Base-by-base conservation (phyloP, 768 basidiomycete genomes). In the Hysterangium stoloniferum region DNA sequence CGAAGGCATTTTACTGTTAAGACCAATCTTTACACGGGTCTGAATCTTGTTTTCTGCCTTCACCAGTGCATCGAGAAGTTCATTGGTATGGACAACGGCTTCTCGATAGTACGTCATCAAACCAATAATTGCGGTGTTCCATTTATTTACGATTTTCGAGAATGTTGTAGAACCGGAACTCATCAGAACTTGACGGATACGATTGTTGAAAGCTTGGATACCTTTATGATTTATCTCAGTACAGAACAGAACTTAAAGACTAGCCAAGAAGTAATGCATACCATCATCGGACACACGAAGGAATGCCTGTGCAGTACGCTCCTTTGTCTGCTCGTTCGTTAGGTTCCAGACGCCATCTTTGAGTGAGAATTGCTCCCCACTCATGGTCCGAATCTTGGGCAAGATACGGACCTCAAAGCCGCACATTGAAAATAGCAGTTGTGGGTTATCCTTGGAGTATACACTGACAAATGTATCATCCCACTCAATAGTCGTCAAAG, bases 31-130 rank as follows among this genome's bases (percentile, higher is more conserved):
- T 61, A 99, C 95, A 69, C 96, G 90, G 3, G 94, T 97, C 68
- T 99, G 96, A 41, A 98, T 95, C 75, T 98, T 98, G 79, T 97
- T 97, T 72, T 99, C 95, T 1, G 94, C 92, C 69, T 99, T 99
- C 62, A 99, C 96, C 34, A 98, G 75, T 0, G 92, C 79, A 63
- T 98, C 96, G 43, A 99, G 78, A 17, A 99, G 74, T 66, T 98
- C 95, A 60, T 93, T 92, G 36, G 95, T 97, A 66, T 96, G 92
- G 48, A 97, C 92, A 58, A 97, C 93, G 25, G 94, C 94, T 62
- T 97, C 94, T 54, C 94, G 88, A 66, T 95, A 95, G 68, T 97
- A 97, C 1, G 95, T 97, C 90, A 96, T 94, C 32, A 97, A 72
- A 54, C 92, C 92, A 58, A 95, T 96, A 48, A 96, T 76, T 15